Base-by-base conservation (phyloP, 2,329 filamentous ascomycete species). In the Claviceps citrina region DNA sequence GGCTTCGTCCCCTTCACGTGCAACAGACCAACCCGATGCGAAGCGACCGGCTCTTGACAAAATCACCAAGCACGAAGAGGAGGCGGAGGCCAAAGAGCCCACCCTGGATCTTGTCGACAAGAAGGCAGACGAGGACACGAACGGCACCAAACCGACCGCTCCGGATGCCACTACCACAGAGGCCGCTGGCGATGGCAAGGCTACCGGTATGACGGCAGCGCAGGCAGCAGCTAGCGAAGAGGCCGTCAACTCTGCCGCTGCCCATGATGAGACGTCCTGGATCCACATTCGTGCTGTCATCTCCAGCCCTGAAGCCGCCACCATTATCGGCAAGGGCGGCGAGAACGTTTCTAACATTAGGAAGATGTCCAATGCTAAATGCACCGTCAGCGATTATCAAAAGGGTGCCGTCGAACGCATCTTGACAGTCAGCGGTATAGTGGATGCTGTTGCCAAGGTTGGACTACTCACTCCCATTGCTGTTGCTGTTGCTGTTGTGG, bases 341-440 rank as follows among this genome's bases (percentile, higher is more conserved):
- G 91, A 98, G 69, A 98, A 98, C 56, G 91, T 98, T 36, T 93
- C 87, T 50, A 85, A 93, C 65, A 96, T 98, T 56, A 79, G 91
- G 50, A 85, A 84, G 59, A 72, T 94, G 65, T 95, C 91, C 39
- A 87, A 86, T 53, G 91, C 91, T 49, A 96, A 96, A 66, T 98
- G 91, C 68, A 98, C 91, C 36, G 91, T 98, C 51, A 95, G 87
- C 66, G 91, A 98, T 64, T 98, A 96, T 56, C 84, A 93, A 51
- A 85, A 93, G 56, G 91, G 91, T 49, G 91, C 91, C 41, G 87
- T 96, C 26, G 91, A 98, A 68, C 84, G 91, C 58, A 95, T 98
- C 55, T 71, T 98, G 54, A 98, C 91, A 25, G 91, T 98, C 45
- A 96, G 89, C 62, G 91, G 91, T 46, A 81, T 85, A 49, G 89